phyloP scores from a whole-genome alignment of 768 basidiomycete species.

The Chlorophyllum brunneum region DNA sequence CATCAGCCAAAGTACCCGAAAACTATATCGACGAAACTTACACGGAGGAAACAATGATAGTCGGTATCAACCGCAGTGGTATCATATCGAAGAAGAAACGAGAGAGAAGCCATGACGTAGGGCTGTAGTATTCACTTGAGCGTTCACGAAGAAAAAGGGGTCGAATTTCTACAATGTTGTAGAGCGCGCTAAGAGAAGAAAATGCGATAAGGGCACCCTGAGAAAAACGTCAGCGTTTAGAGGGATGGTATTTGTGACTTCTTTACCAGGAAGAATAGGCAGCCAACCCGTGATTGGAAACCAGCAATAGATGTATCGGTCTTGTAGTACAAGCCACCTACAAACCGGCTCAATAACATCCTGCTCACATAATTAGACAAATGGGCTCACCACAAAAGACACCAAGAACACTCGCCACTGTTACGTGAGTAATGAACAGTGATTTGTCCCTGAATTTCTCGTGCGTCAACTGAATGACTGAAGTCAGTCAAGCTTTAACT shows the following conservation, averaged over 20 bases:
- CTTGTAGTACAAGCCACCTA: constrained; percentile 84
- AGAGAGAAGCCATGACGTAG: constrained; percentile 88
- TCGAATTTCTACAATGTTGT: constrained; percentile 81
- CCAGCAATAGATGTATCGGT: constrained; percentile 82
- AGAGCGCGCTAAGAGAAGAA: constrained; percentile 84
- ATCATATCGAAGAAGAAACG: constrained; percentile 86
- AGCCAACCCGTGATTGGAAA: constrained; percentile 92
- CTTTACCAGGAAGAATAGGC: constrained; percentile 91
- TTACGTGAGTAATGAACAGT: constrained; percentile 75
- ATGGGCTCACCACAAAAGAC: constrained; percentile 70
- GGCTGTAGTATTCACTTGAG: constrained; percentile 83
- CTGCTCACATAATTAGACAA: not conserved
- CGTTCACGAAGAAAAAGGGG: constrained; percentile 89
- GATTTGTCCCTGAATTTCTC: constrained; percentile 62
- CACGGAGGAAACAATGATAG: constrained; percentile 83
- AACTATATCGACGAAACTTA: constrained; percentile 30
- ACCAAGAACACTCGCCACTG: constrained; percentile 68
- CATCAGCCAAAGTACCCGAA: not conserved
- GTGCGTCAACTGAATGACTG: not conserved
- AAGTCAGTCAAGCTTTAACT: constrained; percentile 33
- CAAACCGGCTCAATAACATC: not conserved
- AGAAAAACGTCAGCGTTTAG: constrained; percentile 11
- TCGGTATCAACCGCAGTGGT: constrained; percentile 85
- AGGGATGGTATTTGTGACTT: constrained; percentile 16
- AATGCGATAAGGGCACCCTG: constrained; percentile 93